These are phyloP conservation scores for Mortierella antarctica DNA, from an alignment of 192 early-diverging fungal genomes.

Conservation along the genomic window DNA sequence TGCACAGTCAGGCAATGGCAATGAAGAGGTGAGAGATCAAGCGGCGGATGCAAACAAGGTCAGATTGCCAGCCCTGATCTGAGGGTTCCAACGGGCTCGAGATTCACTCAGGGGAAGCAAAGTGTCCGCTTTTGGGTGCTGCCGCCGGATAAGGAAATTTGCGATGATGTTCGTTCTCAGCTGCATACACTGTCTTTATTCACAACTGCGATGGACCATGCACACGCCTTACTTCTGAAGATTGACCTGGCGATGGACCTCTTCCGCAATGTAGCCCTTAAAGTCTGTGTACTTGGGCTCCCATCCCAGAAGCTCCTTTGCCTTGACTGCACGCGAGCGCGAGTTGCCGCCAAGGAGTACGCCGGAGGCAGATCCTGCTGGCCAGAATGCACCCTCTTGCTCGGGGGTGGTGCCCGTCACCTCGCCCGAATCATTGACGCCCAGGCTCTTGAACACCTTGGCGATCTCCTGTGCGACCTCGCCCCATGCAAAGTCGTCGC, in stretches of 20 bases:
- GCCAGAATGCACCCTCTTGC: conserved; percentile 20
- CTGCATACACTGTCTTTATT: no score
- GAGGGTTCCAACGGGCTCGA: no score
- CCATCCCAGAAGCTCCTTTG: conserved; percentile 33
- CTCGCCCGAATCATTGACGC: conserved; percentile 15
- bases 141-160: no score
- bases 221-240: not conserved
- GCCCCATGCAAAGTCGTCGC: conserved; percentile 21
- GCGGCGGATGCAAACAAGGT: no score
- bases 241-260: conserved; percentile 22
- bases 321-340: conserved; percentile 30
- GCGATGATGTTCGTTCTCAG: no score
- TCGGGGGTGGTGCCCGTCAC: conserved; percentile 10
- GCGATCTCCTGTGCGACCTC: conserved; percentile 38
- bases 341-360: conserved; percentile 24
- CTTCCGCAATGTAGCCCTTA: conserved; percentile 21
- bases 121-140: no score
- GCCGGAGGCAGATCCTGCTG: not conserved
- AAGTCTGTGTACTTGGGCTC: conserved; percentile 34
- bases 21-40: no score
- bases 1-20: no score
- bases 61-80: no score
- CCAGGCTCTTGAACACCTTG: conserved; percentile 10
- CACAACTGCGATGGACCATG: no score
- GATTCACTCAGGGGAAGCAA: no score